Conservation (phyloP, 2,329 filamentous ascomycete species). For the Aspergillus uvarum region DNA sequence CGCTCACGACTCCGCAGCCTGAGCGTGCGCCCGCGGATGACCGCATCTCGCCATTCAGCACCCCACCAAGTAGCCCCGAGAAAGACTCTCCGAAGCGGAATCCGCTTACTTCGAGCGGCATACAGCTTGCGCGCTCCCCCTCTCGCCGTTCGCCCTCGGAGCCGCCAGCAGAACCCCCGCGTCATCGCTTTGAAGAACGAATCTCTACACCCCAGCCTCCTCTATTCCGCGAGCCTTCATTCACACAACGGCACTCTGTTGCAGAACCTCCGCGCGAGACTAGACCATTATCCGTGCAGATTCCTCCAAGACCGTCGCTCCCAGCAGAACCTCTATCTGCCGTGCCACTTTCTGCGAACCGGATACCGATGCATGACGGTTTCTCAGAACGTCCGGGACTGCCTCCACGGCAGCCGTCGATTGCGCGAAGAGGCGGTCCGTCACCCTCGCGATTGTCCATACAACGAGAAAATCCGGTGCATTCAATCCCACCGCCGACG, state of each 20-base stretch:
- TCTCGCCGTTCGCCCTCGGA: slow-evolving; percentile 22
- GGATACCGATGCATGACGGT: slow-evolving; percentile 27
- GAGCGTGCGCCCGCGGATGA: slow-evolving; percentile 40
- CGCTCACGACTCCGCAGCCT: slow-evolving; percentile 27
- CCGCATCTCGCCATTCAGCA: slow-evolving; percentile 76
- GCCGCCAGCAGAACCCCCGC: slow-evolving; percentile 28
- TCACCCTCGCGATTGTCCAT: slow-evolving; percentile 25
- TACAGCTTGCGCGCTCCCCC: slow-evolving; percentile 19
- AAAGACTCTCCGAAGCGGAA: slow-evolving; percentile 47
- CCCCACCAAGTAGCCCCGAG: slow-evolving; percentile 73
- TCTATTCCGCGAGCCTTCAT: slow-evolving; percentile 29
- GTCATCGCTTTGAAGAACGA: slow-evolving; percentile 31
- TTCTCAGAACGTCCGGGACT: slow-evolving; percentile 51
- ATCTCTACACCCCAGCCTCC: slow-evolving; percentile 19
- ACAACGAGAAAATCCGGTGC: slow-evolving; percentile 5
- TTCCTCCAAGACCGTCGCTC: slow-evolving; percentile 26
- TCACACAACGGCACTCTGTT: slow-evolving; percentile 27
- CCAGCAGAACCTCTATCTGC: slow-evolving; percentile 22
- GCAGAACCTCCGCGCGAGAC: slow-evolving; percentile 29
- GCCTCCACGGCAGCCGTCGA: slow-evolving; percentile 41
- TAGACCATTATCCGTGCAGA: slow-evolving; percentile 36
- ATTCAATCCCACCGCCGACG: slow-evolving; percentile 4
- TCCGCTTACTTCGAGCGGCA: slow-evolving; percentile 13
- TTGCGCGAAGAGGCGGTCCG: slow-evolving; percentile 20
- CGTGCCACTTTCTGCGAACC: slow-evolving; percentile 46